Evolutionary conservation across 192 early-diverging fungal species (phyloP).

Genomic region (Diversispora eburnea): DNA sequence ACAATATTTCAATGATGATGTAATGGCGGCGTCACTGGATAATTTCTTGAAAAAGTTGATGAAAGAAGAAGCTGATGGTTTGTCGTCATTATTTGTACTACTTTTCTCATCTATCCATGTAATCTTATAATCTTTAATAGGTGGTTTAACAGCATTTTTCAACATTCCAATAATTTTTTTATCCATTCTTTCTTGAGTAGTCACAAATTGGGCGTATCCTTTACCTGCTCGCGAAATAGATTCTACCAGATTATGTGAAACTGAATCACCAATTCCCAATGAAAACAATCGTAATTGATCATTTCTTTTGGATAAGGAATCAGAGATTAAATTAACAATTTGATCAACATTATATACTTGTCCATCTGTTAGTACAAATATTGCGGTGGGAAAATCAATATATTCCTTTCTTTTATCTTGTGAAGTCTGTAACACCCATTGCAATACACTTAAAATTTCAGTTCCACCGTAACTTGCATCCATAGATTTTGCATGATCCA

Average conservation of each 20-base stretch:
- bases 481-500: slow-evolving; percentile 30
- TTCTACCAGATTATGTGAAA: slow-evolving; percentile 49
- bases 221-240: slow-evolving; percentile 46
- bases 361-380: slow-evolving; percentile 45
- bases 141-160: slow-evolving; percentile 43
- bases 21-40: neutral
- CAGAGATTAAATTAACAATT: slow-evolving; percentile 33
- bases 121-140: slow-evolving; percentile 45
- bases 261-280: slow-evolving; percentile 52
- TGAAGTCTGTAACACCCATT: no score
- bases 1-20: neutral
- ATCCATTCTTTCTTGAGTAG: slow-evolving; percentile 47
- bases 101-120: slow-evolving; percentile 5
- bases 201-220: slow-evolving; percentile 48
- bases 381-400: slow-evolving; percentile 39
- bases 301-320: slow-evolving; percentile 8
- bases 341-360: slow-evolving; percentile 44
- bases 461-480: slow-evolving; percentile 48
- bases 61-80: neutral
- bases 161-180: slow-evolving; percentile 53
- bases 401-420: no score
- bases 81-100: neutral
- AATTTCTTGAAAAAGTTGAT: neutral
- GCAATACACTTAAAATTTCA: slow-evolving; percentile 42
- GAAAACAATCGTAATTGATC: slow-evolving; percentile 42